Evolutionary conservation across 2,329 filamentous ascomycete species (phyloP), one percentile per base, ranked within the genome.

Genomic region (Colletotrichum liaoningense): DNA sequence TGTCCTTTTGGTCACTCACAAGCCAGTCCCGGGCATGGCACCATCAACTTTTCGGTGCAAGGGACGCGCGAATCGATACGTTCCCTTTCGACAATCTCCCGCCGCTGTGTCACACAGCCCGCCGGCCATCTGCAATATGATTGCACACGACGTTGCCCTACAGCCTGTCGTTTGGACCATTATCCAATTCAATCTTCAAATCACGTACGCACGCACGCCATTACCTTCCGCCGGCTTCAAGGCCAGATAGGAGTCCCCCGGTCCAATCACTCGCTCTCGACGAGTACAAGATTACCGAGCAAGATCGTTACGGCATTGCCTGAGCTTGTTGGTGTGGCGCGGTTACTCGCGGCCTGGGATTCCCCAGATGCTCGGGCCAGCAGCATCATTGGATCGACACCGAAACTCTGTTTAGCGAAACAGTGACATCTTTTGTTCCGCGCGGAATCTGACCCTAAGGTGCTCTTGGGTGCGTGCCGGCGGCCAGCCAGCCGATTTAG

Each of bases 151-250:
- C n/a, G 35, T 30, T 49, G 42, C 42, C 42, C 42, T 49, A 49
- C 8, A 49, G 42, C 16, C 19, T 9, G 42, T 49, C 19, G 7
- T 49, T 22, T 46, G 19, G 38, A 35, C 26, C 11, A 26, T 67
- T 54, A 38, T 54, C 38, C n/a, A 35, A 67, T 28, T 42, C 38
- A n/a, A 60, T 62, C 56, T 54, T 30, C 55, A 52, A 52, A 59
- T 35, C 55, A 16, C 64, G 35, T 22, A 19, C 5, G 38, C 38
- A 19, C 16, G 38, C 38, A 19, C 58, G 30, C 38, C n/a, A 16
- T 22, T 22, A 38, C 56, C 56, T 62, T 30, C 22, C n/a, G 7
- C n/a, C n/a, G 42, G 12, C 42, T 28, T 30, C 65, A 38, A 16
- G 35, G 26, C 46, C 14, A 42, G 63, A 65, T 42, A 55, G 49